These are phyloP conservation scores for Lactifluus pinguis DNA, from an alignment of 768 basidiomycete species.

Conservation along the genomic window DNA sequence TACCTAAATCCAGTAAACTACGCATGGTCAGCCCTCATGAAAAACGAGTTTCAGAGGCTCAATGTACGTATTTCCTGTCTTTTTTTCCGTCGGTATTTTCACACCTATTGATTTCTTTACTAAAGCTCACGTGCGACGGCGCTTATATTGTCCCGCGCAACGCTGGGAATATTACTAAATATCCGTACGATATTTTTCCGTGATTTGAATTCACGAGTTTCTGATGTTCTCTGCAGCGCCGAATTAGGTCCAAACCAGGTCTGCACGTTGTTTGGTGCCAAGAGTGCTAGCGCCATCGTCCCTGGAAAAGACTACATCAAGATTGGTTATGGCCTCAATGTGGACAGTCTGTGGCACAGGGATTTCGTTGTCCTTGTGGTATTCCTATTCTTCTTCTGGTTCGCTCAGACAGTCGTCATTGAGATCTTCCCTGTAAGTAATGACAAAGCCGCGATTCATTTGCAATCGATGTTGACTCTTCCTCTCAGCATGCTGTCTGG, in stretches of 20 bases:
- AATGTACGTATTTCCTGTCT: conserved; percentile 25
- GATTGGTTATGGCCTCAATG: conserved; percentile 43
- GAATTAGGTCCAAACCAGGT: conserved; percentile 66
- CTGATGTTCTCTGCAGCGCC: conserved; percentile 35
- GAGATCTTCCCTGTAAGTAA: conserved; percentile 49
- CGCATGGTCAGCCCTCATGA: conserved; percentile 69
- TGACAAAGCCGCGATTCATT: conserved; percentile 19
- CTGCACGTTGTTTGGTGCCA: conserved; percentile 65
- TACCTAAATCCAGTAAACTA: conserved; percentile 58
- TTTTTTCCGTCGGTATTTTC: conserved; percentile 19
- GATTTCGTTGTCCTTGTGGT: conserved; percentile 66
- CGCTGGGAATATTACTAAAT: conserved; percentile 41
- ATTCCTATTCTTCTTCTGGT: conserved; percentile 61
- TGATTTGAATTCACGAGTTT: background rate
- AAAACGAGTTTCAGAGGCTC: conserved; percentile 77
- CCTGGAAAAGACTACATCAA: conserved; percentile 84
- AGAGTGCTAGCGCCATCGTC: conserved; percentile 41
- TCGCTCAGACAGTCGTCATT: conserved; percentile 57
- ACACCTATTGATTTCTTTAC: background rate
- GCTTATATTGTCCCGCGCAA: conserved; percentile 58
- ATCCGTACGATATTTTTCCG: conserved; percentile 41
- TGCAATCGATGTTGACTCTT: conserved; percentile 14
- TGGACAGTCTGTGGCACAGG: conserved; percentile 54
- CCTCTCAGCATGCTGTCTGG: conserved; percentile 40
- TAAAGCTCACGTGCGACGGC: conserved; percentile 56